Conservation (phyloP, 2,329 filamentous ascomycete genomes). For the Penicillium sp. region DNA sequence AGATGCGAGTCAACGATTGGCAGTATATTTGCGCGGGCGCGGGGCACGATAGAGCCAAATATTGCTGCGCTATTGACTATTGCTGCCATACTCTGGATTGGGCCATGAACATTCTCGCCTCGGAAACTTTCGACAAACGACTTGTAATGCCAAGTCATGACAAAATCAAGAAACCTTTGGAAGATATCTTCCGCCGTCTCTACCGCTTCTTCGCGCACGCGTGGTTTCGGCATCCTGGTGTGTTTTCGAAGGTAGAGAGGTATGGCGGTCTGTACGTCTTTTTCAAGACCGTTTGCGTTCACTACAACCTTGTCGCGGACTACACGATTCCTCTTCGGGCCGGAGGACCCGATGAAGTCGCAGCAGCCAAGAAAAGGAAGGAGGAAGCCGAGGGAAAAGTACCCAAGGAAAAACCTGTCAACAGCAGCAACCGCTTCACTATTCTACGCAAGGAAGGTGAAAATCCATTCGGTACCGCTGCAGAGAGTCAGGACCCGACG, state of each 20-base stretch:
- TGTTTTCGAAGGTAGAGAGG: constrained; percentile 92
- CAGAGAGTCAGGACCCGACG: constrained; percentile 46
- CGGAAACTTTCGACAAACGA: constrained; percentile 76
- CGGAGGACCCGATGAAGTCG: constrained; percentile 68
- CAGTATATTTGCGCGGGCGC: constrained; percentile 83
- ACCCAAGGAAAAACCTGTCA: constrained; percentile 23
- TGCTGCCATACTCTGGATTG: constrained; percentile 98
- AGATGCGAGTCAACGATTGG: constrained; percentile 99
- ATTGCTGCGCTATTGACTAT: constrained; percentile 96
- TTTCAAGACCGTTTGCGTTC: constrained; percentile 89
- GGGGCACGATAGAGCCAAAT: not conserved
- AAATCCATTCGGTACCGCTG: constrained; percentile 14
- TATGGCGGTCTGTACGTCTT: constrained; percentile 92
- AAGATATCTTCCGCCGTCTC: constrained; percentile 90
- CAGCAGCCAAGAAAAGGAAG: constrained; percentile 17
- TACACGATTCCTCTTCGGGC: constrained; percentile 94
- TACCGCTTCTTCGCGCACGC: constrained; percentile 98
- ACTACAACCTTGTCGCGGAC: constrained; percentile 88
- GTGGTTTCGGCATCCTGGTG: constrained; percentile 94
- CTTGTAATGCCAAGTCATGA: not conserved
- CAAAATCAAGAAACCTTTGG: constrained; percentile 62
- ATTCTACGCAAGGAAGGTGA: constrained; percentile 39
- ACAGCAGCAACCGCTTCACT: constrained; percentile 35
- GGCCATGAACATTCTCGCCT: constrained; percentile 92
- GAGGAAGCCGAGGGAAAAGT: not conserved